Evolutionary conservation across 129 eudicot genomes (phyloP).

Genomic region (Solidago caesia): DNA sequence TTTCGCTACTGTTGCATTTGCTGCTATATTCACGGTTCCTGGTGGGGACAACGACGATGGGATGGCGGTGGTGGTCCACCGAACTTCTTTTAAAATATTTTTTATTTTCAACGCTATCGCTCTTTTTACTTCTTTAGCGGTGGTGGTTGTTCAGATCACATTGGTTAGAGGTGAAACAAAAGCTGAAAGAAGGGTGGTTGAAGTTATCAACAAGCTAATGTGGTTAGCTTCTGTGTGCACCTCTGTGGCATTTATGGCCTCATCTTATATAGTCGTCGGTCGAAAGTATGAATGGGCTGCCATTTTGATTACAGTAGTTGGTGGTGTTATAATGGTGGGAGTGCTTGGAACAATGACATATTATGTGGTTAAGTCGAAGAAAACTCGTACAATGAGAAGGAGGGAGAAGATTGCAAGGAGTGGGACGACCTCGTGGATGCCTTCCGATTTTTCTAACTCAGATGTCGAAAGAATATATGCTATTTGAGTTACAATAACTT

Average conservation of each 20-base stretch:
- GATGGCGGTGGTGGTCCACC: constrained; percentile 47
- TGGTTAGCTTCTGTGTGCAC: constrained; percentile 82
- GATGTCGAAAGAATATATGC: constrained; percentile 72
- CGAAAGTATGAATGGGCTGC: constrained; percentile 62
- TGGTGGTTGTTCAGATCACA: constrained; percentile 78
- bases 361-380: constrained; percentile 65
- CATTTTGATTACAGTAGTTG: constrained; percentile 53
- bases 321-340: constrained; percentile 64
- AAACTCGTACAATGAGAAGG: constrained; percentile 54
- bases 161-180: constrained; percentile 69
- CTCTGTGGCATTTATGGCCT: constrained; percentile 71
- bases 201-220: constrained; percentile 65
- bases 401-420: constrained; percentile 56
- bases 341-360: constrained; percentile 68
- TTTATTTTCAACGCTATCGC: constrained; percentile 67
- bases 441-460: constrained; percentile 62
- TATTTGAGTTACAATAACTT: constrained; percentile 31
- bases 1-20: constrained; percentile 78
- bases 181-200: constrained; percentile 63
- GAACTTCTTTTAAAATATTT: constrained; percentile 55
- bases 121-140: constrained; percentile 76
- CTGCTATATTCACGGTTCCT: constrained; percentile 82
- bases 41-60: constrained; percentile 60
- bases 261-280: constrained; percentile 68
- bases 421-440: constrained; percentile 62